Evolutionary conservation across 768 basidiomycete species (phyloP).

Genomic region (Pisolithus orientalis): DNA sequence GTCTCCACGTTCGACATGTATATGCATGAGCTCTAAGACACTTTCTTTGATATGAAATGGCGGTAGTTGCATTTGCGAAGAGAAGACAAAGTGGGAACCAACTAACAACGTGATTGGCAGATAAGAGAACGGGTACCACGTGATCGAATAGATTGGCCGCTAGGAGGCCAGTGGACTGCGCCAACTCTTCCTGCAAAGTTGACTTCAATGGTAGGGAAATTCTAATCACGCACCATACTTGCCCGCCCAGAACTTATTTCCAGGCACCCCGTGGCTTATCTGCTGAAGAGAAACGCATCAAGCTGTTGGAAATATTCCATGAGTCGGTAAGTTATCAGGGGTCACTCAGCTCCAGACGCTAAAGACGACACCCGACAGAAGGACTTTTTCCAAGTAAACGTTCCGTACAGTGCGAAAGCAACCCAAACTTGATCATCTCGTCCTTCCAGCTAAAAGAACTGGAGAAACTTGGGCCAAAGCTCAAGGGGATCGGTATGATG

Average conservation of each 20-base stretch:
- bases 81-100: too few relatives aligned
- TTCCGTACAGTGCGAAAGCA: background rate
- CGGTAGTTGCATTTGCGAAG: too few relatives aligned
- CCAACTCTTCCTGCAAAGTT: too few relatives aligned
- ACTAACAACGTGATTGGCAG: background rate
- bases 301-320: conserved; percentile 88
- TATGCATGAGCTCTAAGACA: conserved; percentile 10
- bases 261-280: conserved; percentile 82
- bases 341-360: background rate
- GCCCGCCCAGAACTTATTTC: conserved; percentile 1
- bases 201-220: conserved; percentile 12
- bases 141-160: conserved; percentile 8
- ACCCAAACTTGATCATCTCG: background rate
- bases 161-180: too few relatives aligned
- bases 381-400: conserved; percentile 66
- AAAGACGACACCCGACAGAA: conserved; percentile 39
- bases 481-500: conserved; percentile 80
- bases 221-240: background rate
- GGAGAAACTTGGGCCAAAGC: conserved; percentile 82
- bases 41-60: too few relatives aligned
- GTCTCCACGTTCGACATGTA: conserved; percentile 15
- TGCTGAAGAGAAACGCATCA: conserved; percentile 83
- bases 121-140: background rate
- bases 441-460: conserved; percentile 73
- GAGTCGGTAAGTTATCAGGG: conserved; percentile 53